These are phyloP conservation scores for Colletotrichum chrysophilum DNA, from an alignment of 2,329 filamentous ascomycete genomes.

Conservation along the genomic window DNA sequence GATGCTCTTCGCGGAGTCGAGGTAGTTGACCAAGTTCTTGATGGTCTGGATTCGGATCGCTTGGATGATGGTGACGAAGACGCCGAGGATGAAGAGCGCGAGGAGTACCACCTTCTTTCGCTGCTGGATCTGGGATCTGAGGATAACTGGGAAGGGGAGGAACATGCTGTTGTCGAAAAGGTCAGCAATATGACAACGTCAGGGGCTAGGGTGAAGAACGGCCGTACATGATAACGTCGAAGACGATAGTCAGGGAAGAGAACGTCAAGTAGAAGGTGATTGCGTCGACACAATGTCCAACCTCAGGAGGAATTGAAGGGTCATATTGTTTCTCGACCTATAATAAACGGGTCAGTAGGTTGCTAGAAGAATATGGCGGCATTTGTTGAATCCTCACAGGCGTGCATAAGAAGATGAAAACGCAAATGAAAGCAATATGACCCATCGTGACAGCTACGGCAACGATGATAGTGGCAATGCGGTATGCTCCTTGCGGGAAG, in stretches of 20 bases:
- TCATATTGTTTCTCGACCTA: conserved; percentile 45
- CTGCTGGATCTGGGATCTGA: conserved; percentile 38
- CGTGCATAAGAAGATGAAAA: conserved; percentile 40
- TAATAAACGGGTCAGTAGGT: background rate
- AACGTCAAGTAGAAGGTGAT: conserved; percentile 49
- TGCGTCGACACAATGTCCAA: conserved; percentile 39
- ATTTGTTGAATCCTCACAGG: conserved; percentile 25
- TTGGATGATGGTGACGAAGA: conserved; percentile 56
- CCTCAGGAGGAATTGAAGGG: conserved; percentile 30
- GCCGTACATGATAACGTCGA: conserved; percentile 44
- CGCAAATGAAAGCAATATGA: conserved; percentile 42
- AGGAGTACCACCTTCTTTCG: conserved; percentile 47
- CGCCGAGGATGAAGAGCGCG: conserved; percentile 51
- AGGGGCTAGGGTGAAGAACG: background rate
- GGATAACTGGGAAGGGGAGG: conserved; percentile 45
- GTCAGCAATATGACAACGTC: background rate
- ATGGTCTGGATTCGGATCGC: conserved; percentile 57
- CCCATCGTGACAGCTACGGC: conserved; percentile 38
- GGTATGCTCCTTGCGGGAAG: conserved; percentile 40
- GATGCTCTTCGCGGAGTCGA: conserved; percentile 46
- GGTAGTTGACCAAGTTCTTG: conserved; percentile 45
- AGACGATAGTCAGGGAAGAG: conserved; percentile 44
- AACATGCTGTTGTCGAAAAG: conserved; percentile 34
- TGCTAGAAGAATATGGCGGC: fast-evolving
- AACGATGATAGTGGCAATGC: conserved; percentile 35